Percentiles rank a stretch among this genome's conserved stretches.
Evolutionary conservation across 805 yeast species (phyloP).

Genomic region (Sungouiella thailandica): DNA sequence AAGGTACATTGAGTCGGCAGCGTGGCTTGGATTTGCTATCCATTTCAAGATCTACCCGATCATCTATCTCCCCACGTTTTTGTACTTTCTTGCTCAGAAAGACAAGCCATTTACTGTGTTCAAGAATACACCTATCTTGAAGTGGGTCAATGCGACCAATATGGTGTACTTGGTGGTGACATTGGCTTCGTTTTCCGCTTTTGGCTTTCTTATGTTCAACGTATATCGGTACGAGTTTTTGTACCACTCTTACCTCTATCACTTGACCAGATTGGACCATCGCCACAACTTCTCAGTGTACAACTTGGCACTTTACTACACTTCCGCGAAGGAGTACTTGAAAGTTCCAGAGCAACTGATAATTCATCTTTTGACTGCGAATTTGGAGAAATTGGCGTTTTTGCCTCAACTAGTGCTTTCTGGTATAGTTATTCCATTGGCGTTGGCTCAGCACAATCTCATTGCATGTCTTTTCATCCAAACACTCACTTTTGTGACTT

Average conservation of each 20-base stretch:
- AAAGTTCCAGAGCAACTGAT: background rate
- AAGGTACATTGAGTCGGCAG: conserved; percentile 25
- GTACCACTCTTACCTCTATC: conserved; percentile 77
- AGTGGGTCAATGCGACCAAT: conserved; percentile 36
- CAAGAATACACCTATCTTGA: conserved; percentile 22
- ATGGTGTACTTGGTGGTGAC: conserved; percentile 24
- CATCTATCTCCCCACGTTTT: conserved; percentile 73
- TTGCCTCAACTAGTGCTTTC: conserved; percentile 73
- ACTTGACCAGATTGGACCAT: conserved; percentile 79
- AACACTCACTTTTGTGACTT: conserved; percentile 40
- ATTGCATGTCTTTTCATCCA: conserved; percentile 34
- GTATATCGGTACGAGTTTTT: conserved; percentile 73
- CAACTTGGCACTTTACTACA: conserved; percentile 65
- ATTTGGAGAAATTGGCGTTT: conserved; percentile 62
- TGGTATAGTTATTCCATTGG: conserved; percentile 53
- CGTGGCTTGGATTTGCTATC: conserved; percentile 68
- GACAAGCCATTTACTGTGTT: conserved; percentile 15
- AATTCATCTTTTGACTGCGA: conserved; percentile 6
- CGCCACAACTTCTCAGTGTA: conserved; percentile 92
- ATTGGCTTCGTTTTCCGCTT: conserved; percentile 35
- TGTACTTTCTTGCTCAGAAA: conserved; percentile 37
- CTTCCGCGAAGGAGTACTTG: conserved; percentile 33
- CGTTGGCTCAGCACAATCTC: conserved; percentile 27
- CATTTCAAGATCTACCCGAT: conserved; percentile 93
- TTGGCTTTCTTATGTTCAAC: conserved; percentile 58